Evolutionary conservation across 495 filamentous ascomycete genomes (phyloP).

Genomic region (Talaromyces borbonicus): DNA sequence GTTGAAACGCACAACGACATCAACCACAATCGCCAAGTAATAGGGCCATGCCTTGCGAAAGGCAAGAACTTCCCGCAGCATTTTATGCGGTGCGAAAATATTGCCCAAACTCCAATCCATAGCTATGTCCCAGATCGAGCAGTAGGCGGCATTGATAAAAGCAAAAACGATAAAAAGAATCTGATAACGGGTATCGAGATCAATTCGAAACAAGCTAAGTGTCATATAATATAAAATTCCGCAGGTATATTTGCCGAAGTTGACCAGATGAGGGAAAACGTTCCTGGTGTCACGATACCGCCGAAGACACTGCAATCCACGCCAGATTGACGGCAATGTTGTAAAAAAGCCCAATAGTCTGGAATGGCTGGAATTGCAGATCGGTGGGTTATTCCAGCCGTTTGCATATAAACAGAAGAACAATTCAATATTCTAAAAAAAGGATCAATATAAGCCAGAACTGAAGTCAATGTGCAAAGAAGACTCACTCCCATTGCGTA

Average conservation of each 20-base stretch:
- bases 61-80: slow-evolving; percentile 71
- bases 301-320: slow-evolving; percentile 79
- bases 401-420: slow-evolving; percentile 90
- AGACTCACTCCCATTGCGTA: slow-evolving; percentile 75
- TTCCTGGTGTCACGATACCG: slow-evolving; percentile 83
- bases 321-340: slow-evolving; percentile 77
- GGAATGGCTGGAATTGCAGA: slow-evolving; percentile 82
- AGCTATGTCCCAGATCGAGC: slow-evolving; percentile 86
- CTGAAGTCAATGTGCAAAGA: neutral
- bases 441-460: slow-evolving; percentile 15
- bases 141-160: slow-evolving; percentile 70
- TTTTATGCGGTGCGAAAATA: slow-evolving; percentile 53
- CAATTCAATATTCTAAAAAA: slow-evolving; percentile 64
- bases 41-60: slow-evolving; percentile 72
- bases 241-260: slow-evolving; percentile 83
- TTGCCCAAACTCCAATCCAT: slow-evolving; percentile 94
- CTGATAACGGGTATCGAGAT: slow-evolving; percentile 42
- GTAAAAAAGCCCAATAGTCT: slow-evolving; percentile 77
- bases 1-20: slow-evolving; percentile 84
- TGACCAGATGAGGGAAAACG: slow-evolving; percentile 84
- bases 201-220: slow-evolving; percentile 73
- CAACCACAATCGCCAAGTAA: slow-evolving; percentile 71
- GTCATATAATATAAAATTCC: slow-evolving; percentile 71
- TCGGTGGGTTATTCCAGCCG: slow-evolving; percentile 56
- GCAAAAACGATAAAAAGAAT: slow-evolving; percentile 72